Evolutionary conservation across 495 filamentous ascomycete species (phyloP).

Genomic region (Niebla homalea): DNA sequence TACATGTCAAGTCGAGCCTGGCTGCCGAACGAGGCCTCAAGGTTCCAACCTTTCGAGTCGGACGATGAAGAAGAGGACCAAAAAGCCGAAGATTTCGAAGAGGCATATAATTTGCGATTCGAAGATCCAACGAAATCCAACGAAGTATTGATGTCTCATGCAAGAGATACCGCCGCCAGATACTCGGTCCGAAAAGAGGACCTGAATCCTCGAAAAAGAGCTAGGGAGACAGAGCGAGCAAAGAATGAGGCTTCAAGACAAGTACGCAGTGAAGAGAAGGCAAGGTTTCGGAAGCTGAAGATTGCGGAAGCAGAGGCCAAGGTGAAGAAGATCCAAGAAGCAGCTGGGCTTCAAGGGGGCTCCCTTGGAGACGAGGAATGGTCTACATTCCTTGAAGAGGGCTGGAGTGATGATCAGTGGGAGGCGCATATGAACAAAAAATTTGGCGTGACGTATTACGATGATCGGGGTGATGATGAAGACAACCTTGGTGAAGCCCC

Average conservation of each 20-base stretch:
- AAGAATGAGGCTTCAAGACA: constrained; percentile 67
- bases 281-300: constrained; percentile 70
- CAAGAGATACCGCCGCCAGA: constrained; percentile 66
- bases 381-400: constrained; percentile 66
- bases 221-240: constrained; percentile 60
- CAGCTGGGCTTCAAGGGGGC: constrained; percentile 62
- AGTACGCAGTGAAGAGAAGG: constrained; percentile 65
- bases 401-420: constrained; percentile 79
- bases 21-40: constrained; percentile 47
- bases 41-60: constrained; percentile 69
- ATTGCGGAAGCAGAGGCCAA: constrained; percentile 78
- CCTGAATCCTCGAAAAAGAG: constrained; percentile 57
- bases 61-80: constrained; percentile 80
- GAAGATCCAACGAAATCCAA: constrained; percentile 79
- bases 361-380: constrained; percentile 63
- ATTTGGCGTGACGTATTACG: constrained; percentile 86
- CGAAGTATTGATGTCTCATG: constrained; percentile 71
- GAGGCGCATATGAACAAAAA: constrained; percentile 72
- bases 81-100: constrained; percentile 73
- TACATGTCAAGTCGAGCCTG: constrained; percentile 84
- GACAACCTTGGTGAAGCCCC: constrained; percentile 29
- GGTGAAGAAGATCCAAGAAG: constrained; percentile 68
- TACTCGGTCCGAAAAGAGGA: constrained; percentile 77
- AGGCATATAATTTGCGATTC: constrained; percentile 93
- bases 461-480: constrained; percentile 35